These are phyloP conservation scores for Urochloa ruziziensis DNA, from an alignment of 176 grass and related monocot species.

Conservation along the genomic window DNA sequence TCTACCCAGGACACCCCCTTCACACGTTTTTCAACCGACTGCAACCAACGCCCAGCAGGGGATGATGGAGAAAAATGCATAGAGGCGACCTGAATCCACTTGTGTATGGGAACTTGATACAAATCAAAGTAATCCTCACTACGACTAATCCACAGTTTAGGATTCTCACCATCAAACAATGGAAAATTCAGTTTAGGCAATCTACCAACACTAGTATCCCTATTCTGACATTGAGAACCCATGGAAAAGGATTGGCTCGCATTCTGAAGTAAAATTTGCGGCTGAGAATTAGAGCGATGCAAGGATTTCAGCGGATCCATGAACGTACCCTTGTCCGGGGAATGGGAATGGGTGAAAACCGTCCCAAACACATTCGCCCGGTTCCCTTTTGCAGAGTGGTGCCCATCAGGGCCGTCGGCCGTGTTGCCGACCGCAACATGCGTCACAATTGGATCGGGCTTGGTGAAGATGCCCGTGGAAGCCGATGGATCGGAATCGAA, in stretches of 20 bases:
- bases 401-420: neutral
- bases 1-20: no score
- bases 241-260: no score
- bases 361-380: neutral
- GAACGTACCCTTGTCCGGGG: neutral
- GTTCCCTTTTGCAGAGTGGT: neutral
- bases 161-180: neutral
- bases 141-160: neutral
- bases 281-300: no score
- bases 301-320: neutral
- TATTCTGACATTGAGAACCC: no score
- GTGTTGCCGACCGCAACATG: no score
- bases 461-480: no score
- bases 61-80: neutral
- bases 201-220: no score
- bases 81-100: neutral
- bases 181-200: neutral
- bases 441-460: no score
- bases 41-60: neutral
- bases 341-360: neutral
- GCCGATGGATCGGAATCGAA: no score
- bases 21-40: no score
- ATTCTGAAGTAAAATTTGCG: no score
- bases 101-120: accelerated
- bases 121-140: neutral